phyloP scores from a whole-genome alignment of 768 basidiomycete genomes.

The Cystoderma amianthinum region DNA sequence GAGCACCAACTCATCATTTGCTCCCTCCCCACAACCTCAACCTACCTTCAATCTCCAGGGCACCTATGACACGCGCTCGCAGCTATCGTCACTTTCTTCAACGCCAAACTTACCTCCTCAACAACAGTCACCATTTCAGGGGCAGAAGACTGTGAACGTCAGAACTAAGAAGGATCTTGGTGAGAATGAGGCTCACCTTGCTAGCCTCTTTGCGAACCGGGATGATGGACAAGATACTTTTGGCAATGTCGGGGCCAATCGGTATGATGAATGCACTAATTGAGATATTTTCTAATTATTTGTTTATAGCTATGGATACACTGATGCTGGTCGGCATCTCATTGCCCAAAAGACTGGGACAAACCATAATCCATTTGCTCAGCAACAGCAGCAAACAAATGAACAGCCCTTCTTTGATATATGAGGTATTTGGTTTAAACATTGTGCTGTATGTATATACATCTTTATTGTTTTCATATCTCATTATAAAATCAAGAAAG shows the following conservation, averaged over 20 bases:
- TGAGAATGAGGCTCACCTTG: slow-evolving; percentile 74
- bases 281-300: no score
- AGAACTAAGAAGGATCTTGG: slow-evolving; percentile 32
- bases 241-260: slow-evolving; percentile 77
- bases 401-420: slow-evolving; percentile 84
- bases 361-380: slow-evolving; percentile 62
- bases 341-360: slow-evolving; percentile 39
- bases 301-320: slow-evolving; percentile 51
- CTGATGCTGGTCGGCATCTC: slow-evolving; percentile 41
- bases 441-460: no score
- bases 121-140: slow-evolving; percentile 13
- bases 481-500: background rate
- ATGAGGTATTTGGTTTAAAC: slow-evolving; percentile 23
- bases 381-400: slow-evolving; percentile 43
- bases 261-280: no score
- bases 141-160: slow-evolving; percentile 25
- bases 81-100: slow-evolving; percentile 33
- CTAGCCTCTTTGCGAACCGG: slow-evolving; percentile 75
- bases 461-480: no score
- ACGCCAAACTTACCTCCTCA: slow-evolving; percentile 23
- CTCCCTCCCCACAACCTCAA: slow-evolving; percentile 18
- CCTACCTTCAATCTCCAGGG: slow-evolving; percentile 66
- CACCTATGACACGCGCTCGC: slow-evolving; percentile 54
- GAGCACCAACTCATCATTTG: slow-evolving; percentile 18
- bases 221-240: slow-evolving; percentile 96